phyloP scores from a whole-genome alignment of 2,329 filamentous ascomycete genomes.

The Colletotrichum orchidophilum region DNA sequence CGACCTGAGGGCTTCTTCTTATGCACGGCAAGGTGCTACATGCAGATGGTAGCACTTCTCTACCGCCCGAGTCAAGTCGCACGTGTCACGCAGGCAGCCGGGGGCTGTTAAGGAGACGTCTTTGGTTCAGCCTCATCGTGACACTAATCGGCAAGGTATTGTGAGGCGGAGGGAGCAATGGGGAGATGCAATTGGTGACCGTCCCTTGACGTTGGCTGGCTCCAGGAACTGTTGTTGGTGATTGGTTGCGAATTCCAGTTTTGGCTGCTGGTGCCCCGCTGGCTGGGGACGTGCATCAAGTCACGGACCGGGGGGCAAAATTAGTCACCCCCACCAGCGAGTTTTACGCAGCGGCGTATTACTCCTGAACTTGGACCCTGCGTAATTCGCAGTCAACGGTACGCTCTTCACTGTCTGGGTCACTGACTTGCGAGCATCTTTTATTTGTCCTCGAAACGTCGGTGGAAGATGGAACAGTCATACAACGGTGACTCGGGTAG shows the following conservation, averaged over 20 bases:
- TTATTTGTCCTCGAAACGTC: too few species aligned
- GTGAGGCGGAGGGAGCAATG: background rate
- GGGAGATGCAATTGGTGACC: background rate
- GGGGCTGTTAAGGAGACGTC: too few species aligned
- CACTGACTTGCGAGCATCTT: too few species aligned
- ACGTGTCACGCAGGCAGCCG: background rate
- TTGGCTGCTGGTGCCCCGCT: background rate
- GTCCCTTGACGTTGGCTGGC: background rate
- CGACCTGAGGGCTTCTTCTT: background rate
- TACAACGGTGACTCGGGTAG: too few species aligned
- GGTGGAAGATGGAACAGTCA: too few species aligned
- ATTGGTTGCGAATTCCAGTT: background rate
- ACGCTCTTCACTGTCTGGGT: too few species aligned
- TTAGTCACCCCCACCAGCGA: background rate
- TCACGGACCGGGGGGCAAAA: background rate
- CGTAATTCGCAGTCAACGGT: too few species aligned
- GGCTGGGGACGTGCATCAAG: background rate
- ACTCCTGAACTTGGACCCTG: background rate
- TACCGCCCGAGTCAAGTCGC: background rate
- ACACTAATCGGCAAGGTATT: background rate
- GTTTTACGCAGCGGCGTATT: conserved; percentile 29
- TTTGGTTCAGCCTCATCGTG: background rate
- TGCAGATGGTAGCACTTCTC: background rate
- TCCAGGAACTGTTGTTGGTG: background rate
- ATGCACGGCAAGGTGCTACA: background rate